Evolutionary conservation across 2,329 filamentous ascomycete species (phyloP), one percentile per base, ranked within the genome.

Genomic region (Teratosphaeriaceae sp.): DNA sequence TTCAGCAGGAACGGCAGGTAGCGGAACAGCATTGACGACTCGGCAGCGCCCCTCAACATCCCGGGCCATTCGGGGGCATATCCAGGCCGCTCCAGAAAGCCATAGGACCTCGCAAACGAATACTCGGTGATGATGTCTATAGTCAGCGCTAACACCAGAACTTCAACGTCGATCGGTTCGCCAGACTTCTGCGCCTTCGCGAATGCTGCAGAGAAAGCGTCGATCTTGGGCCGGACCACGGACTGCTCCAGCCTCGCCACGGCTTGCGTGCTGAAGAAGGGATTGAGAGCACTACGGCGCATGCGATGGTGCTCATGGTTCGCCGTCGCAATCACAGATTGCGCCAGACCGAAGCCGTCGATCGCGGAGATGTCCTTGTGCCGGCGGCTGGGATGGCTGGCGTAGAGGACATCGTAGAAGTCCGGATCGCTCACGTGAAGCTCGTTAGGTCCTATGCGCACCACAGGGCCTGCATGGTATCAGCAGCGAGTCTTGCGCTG

Each of bases 261-360:
- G 8, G 35, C 21, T 23, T 38, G 35, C 12, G 19, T 50, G 30
- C 69, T 70, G 49, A 73, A 74, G 55, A 69, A 72, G 0, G 58
- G 61, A 42, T 62, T 68, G 37, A 74, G 45, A 2, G 66, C 57
- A 3, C 48, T 58, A 12, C 70, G 65, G 2, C 70, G 65, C 15
- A 61, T 53, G 2, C 66, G 64, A 46, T 73, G 71, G 5, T 62
- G 52, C 18, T 67, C 59, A 44, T 69, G 64, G 6, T 58, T 50
- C n/a, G 65, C 54, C 0, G 67, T 72, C 4, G 58, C 45, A 5
- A 66, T 43, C 5, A 51, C 43, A 1, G 57, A 56, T 21, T 34
- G 26, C 11, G 30, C 16, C 29, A 27, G 16, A 12, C 35, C 43
- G 27, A 43, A 38, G 33, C 20, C 37, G 13, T 38, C 20, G 27